These are phyloP conservation scores for Tolypocladium ophioglossoides DNA, from an alignment of 2,329 filamentous ascomycete genomes.

Conservation along the genomic window DNA sequence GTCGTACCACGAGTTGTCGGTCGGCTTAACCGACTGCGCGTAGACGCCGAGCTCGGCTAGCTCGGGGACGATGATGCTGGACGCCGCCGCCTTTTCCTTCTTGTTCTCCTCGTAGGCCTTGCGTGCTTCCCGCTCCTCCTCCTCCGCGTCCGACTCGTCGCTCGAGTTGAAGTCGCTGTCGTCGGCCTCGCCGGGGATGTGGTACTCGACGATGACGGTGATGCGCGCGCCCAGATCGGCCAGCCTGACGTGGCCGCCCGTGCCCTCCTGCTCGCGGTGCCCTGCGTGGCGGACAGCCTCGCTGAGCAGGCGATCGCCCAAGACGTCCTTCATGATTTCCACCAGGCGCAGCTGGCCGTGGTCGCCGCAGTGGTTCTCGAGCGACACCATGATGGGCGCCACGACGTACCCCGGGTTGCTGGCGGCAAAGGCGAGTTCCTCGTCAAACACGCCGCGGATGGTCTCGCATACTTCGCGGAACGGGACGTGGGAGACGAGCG, in stretches of 20 bases:
- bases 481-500: conserved; percentile 53
- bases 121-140: conserved; percentile 34
- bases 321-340: conserved; percentile 55
- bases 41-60: conserved; percentile 57
- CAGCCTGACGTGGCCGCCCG: conserved; percentile 43
- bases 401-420: conserved; percentile 25
- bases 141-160: conserved; percentile 28
- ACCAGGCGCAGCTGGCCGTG: conserved; percentile 51
- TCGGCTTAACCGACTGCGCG: conserved; percentile 58
- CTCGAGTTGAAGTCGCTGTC: conserved; percentile 24
- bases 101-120: conserved; percentile 43
- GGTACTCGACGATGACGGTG: conserved; percentile 57
- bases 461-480: conserved; percentile 57
- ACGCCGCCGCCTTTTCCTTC: conserved; percentile 35
- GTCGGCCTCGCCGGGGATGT: conserved; percentile 41
- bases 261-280: conserved; percentile 40
- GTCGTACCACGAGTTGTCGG: conserved; percentile 55
- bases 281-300: conserved; percentile 46
- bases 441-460: conserved; percentile 51
- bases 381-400: conserved; percentile 51
- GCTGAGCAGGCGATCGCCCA: conserved; percentile 48
- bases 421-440: conserved; percentile 36
- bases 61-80: conserved; percentile 48
- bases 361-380: conserved; percentile 56
- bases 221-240: conserved; percentile 52